Evolutionary conservation across 2,329 filamentous ascomycete species (phyloP).

Genomic region (Fusarium marasasianum): DNA sequence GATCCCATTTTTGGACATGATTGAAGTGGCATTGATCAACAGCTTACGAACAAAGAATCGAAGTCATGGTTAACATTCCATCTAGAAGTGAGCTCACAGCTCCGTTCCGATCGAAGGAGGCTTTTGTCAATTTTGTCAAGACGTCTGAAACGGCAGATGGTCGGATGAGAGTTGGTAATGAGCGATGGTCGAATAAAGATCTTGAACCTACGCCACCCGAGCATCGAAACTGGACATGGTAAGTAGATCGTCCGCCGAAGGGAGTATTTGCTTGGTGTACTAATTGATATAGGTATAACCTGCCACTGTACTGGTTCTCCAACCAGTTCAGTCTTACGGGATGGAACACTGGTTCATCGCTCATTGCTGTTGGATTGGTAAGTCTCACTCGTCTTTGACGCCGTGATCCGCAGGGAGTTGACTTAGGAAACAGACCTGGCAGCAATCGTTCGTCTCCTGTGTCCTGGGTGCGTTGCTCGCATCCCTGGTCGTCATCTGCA

Average conservation of each 20-base stretch:
- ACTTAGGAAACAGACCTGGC: not conserved
- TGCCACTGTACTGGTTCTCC: not conserved
- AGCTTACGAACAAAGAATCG: not conserved
- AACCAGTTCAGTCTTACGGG: not conserved
- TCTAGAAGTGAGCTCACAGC: not conserved
- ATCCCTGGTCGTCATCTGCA: not conserved
- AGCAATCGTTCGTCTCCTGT: not conserved
- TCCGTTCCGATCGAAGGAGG: not conserved
- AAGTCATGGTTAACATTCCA: not conserved
- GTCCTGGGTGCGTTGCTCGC: not conserved
- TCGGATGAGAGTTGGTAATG: not conserved
- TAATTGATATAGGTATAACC: rapidly evolving
- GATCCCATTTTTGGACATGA: not conserved
- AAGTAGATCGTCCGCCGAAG: not conserved
- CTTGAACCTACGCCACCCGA: not conserved
- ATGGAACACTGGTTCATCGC: not conserved
- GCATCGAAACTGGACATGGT: not conserved
- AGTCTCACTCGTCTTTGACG: no score
- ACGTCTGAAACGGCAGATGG: not conserved
- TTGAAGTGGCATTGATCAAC: no score
- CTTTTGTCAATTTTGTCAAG: not conserved
- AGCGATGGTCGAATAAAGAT: not conserved
- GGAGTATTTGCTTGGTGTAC: no score
- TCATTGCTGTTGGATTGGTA: not conserved
- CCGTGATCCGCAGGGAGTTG: no score